Evolutionary conservation across 1,139 yeast species (phyloP), one percentile per base, ranked within the genome.

Genomic region (Meyerozyma smithsonii): DNA sequence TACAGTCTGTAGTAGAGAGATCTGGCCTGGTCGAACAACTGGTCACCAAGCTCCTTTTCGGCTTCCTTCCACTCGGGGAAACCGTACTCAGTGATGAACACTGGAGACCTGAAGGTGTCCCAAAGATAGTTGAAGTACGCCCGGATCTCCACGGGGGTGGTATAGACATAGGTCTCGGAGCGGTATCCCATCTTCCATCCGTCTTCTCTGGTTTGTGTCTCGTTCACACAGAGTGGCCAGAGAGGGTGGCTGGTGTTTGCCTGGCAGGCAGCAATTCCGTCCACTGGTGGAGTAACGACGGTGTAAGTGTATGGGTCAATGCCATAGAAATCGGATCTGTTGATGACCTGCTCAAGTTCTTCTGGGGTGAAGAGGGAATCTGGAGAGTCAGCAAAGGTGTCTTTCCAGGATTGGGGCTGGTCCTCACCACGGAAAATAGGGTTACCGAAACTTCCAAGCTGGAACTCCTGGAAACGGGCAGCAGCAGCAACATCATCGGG

Each of bases 241-340:
- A 45, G 39, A 18, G 46, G 39, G 35, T 52, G 42, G 8, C 46
- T 32, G 3, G 40, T n/a, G 34, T 55, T 46, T 20, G 41, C 42
- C 35, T 44, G 52, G 41, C 61, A 46, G 8, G 50, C 47, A 25
- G 47, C 50, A 36, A 52, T 39, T 37, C 60, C 50, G 28, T 52
- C 51, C 28, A 46, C 45, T 12, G 62, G 56, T 8, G 58, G 53
- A 18, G 51, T 45, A n/a, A 48, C 45, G 10, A 48, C 42, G n/a
- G 43, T 44, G 25, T 61, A 59, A n/a, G 67, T 61, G 44, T 64
- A 64, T 11, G 63, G 59, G 40, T 64, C 69, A 49, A 64, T 52
- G 21, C 69, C 68, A 35, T 61, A 58, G 49, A 59, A 64, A 40
- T 64, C 70, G 5, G 57, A 40, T 1, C 61, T 52, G 14, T 51